phyloP scores from a whole-genome alignment of 2,329 filamentous ascomycete genomes.

The Ceratocystis variospora region DNA sequence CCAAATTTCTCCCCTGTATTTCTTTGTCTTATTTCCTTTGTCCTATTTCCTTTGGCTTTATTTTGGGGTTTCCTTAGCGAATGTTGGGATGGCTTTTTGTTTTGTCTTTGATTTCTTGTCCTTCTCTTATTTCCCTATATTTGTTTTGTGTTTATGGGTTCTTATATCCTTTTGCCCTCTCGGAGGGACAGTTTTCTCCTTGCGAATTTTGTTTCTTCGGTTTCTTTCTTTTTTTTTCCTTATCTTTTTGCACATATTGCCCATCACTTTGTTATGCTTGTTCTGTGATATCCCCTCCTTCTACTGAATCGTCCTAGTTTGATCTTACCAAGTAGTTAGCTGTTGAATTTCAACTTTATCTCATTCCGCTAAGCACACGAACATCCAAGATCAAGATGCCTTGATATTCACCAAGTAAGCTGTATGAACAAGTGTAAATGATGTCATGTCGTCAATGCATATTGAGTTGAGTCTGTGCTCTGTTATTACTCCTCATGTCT shows the following conservation, averaged over 20 bases:
- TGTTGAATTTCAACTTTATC: not conserved
- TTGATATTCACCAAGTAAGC: too few species aligned
- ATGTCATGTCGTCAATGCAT: too few species aligned
- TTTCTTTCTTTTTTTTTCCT: not conserved
- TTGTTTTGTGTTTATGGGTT: not conserved
- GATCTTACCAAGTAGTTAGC: not conserved
- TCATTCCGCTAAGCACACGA: not conserved
- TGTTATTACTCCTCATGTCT: too few species aligned
- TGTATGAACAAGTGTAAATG: too few species aligned
- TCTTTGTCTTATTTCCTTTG: conserved; percentile 4
- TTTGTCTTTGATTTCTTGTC: not conserved
- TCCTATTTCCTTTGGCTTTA: not conserved
- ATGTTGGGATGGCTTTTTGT: conserved; percentile 3
- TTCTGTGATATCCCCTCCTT: conserved; percentile 14
- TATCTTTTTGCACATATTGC: conserved; percentile 9
- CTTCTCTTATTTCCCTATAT: conserved; percentile 1
- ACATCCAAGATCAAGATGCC: too few species aligned
- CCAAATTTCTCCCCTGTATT: not conserved
- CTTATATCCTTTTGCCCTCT: not conserved
- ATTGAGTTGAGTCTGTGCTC: too few species aligned
- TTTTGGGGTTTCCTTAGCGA: not conserved
- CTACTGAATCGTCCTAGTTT: conserved; percentile 4
- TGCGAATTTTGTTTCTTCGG: conserved; percentile 3
- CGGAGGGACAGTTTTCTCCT: conserved; percentile 8
- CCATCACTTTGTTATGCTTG: not conserved